phyloP scores from a whole-genome alignment of 768 basidiomycete species.

The Phlebiopsis gigantea region DNA sequence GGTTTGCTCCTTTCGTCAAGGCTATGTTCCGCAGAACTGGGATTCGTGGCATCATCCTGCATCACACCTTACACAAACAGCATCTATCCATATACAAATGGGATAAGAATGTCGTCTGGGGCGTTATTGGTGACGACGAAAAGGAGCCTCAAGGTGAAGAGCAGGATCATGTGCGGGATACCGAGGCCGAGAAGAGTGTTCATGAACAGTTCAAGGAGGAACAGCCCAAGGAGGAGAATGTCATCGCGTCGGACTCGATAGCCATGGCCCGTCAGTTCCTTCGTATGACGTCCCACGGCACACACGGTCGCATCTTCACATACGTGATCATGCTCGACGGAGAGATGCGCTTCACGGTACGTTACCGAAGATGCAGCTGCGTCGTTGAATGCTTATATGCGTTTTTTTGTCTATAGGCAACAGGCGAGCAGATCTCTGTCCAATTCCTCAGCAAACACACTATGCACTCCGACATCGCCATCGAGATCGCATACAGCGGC shows the following conservation, averaged over 20 bases:
- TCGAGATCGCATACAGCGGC: conserved; percentile 39
- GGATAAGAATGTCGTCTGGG: conserved; percentile 32
- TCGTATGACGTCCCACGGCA: conserved; percentile 36
- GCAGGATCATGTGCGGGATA: neutral
- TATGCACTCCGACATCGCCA: conserved; percentile 40
- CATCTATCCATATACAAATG: conserved; percentile 36
- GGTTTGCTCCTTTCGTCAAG: conserved; percentile 36
- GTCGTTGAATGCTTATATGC: neutral
- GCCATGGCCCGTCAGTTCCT: conserved; percentile 34
- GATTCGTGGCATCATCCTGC: conserved; percentile 32
- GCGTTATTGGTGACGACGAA: conserved; percentile 22
- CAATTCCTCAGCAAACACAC: conserved; percentile 41
- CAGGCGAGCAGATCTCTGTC: conserved; percentile 38
- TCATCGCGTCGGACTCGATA: conserved; percentile 7
- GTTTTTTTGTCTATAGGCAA: conserved; percentile 24
- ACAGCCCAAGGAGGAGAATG: neutral
- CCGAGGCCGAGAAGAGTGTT: neutral
- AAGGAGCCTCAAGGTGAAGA: conserved; percentile 9
- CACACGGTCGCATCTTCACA: conserved; percentile 37
- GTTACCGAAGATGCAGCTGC: neutral
- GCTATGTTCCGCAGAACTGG: conserved; percentile 36
- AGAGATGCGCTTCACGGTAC: conserved; percentile 36
- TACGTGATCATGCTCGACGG: conserved; percentile 41
- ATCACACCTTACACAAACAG: conserved; percentile 35
- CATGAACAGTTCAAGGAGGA: neutral